Evolutionary conservation across 805 yeast genomes (phyloP), one percentile per base, ranked within the genome.

Genomic region (Metschnikowia dekortorum): DNA sequence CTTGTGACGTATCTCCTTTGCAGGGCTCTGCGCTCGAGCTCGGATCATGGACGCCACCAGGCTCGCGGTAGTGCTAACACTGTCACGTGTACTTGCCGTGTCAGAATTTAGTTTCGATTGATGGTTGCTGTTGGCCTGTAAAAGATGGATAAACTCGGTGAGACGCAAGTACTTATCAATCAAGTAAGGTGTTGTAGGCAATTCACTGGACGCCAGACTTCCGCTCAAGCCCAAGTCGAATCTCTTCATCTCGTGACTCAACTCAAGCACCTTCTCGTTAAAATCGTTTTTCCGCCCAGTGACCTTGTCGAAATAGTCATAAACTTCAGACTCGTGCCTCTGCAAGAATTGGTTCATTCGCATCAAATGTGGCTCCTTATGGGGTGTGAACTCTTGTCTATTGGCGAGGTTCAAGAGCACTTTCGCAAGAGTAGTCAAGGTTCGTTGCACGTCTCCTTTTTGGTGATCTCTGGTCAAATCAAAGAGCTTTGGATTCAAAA

Each of bases 401-500:
- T 86, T 92, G 2, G 96, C 89, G 52, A 92, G 76, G 30, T 87
- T 86, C 65, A 91, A 77, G 33, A 92, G 63, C 6, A 85, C 76
- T 62, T 92, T 92, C 8, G 97, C 89, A 5, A 91, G 73, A 22
- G 91, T 67, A 0, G 96, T 89, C 42, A 92, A 67, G 0, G 96
- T 86, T 52, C 96, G 75, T 55, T 89, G 91, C 1, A 83, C 75
- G 9, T 75, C 74, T 1, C 90, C 89, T 8, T 83, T 76, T 52
- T 89, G 89, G 57, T 87, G 92, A 35, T 79, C 74, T 46, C 80
- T 76, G 0, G 89, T 80, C 45, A 94, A 71, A 53, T 84, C 83
- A 64, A 89, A 90, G 44, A 91, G 66, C 60, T 89, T 89, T 0
- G 99, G 99, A 60, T 89, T 91, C 61, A 94, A 69, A 30, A 92